Percentiles rank a stretch among this genome's conserved stretches.
Conservation (phyloP, 164 flowering plant species). For the Stephania japonica region DNA sequence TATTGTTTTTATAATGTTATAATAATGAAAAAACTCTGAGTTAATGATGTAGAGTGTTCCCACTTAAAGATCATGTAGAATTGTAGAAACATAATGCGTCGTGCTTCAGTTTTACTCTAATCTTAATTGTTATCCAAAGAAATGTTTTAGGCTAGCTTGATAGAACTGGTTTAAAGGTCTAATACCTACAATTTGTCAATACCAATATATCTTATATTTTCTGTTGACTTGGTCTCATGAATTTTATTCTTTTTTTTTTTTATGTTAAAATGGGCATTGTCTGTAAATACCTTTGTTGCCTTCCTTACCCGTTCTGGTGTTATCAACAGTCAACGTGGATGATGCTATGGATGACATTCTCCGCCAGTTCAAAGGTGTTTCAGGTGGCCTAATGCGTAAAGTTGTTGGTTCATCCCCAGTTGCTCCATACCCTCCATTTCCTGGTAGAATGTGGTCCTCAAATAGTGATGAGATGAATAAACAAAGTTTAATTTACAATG, state of each 20-base stretch:
- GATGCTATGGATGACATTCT: conserved; percentile 97
- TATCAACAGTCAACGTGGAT: conserved; percentile 81
- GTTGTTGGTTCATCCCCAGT: conserved; percentile 61
- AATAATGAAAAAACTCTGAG: not conserved
- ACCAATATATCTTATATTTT: not conserved
- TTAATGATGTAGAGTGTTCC: not conserved
- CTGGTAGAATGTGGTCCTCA: conserved; percentile 39
- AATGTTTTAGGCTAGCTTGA: not conserved
- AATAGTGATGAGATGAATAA: conserved; percentile 45
- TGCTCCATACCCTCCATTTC: conserved; percentile 31
- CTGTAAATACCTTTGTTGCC: not conserved
- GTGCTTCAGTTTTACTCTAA: not conserved
- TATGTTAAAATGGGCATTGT: not conserved
- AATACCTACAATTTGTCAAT: not conserved
- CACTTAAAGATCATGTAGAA: not conserved
- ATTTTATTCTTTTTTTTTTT: not conserved
- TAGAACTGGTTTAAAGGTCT: not conserved
- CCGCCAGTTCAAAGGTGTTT: conserved; percentile 91
- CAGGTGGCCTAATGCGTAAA: conserved; percentile 76
- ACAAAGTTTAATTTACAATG: conserved; percentile 27
- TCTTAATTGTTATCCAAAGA: not conserved
- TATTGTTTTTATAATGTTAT: not conserved
- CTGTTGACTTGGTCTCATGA: not conserved
- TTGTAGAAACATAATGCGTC: not conserved
- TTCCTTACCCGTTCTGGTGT: not conserved